A percentile compares a stretch with the other conserved stretches of the same genome.
These are phyloP conservation scores for Plectosphaerella plurivora DNA, from an alignment of 2,329 filamentous ascomycete species.

Conservation along the genomic window DNA sequence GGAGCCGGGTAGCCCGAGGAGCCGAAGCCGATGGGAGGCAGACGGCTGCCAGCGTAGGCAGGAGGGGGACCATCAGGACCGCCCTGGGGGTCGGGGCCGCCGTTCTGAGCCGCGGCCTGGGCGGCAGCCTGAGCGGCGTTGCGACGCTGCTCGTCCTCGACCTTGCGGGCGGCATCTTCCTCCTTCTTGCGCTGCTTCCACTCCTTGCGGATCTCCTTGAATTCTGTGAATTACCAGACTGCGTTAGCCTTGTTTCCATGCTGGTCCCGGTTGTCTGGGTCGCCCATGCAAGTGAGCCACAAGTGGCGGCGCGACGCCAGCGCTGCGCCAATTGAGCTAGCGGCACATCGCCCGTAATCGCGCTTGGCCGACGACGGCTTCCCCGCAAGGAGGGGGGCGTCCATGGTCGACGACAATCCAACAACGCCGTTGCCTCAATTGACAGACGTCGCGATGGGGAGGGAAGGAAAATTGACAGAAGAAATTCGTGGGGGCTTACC, in stretches of 20 bases:
- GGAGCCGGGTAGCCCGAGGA: slow-evolving; percentile 63
- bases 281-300: slow-evolving; percentile 45
- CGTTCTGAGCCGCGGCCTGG: slow-evolving; percentile 52
- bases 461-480: neutral
- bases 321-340: neutral
- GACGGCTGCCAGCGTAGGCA: slow-evolving; percentile 53
- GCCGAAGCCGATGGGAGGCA: slow-evolving; percentile 74
- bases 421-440: neutral
- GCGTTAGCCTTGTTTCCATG: slow-evolving; percentile 15
- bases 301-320: slow-evolving; percentile 2
- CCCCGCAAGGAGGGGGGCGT: neutral
- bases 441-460: neutral
- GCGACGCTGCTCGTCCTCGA: slow-evolving; percentile 78
- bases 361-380: neutral
- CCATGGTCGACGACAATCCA: neutral
- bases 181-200: slow-evolving; percentile 99
- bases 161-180: slow-evolving; percentile 85
- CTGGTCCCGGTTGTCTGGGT: slow-evolving; percentile 21
- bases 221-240: slow-evolving; percentile 57
- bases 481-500: slow-evolving; percentile 55
- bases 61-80: slow-evolving; percentile 47
- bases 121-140: slow-evolving; percentile 31
- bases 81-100: slow-evolving; percentile 40
- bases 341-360: neutral
- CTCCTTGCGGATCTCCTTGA: slow-evolving; percentile 98